Base-by-base conservation (phyloP, 148 eudicot species). In the Polygonum maritimum region DNA sequence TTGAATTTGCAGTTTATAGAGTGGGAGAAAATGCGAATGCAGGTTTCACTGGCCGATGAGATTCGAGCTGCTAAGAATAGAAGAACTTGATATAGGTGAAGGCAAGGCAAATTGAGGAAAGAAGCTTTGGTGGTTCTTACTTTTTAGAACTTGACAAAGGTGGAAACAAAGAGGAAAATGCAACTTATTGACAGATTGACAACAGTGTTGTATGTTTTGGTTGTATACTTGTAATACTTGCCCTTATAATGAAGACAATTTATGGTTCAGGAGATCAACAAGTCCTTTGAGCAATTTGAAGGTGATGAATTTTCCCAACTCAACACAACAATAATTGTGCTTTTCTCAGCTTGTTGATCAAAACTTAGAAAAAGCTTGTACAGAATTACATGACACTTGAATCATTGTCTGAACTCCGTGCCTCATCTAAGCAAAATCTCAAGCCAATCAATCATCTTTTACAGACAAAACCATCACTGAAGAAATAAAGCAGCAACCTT, bases 41-140 rank as follows among this genome's bases (percentile, higher is more conserved):
- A 82, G 65, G 74, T 86, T 75, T 90, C 98, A 33, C 91, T 94
- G 35, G 97, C 91, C 35, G 98, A 94, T 78, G 97, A 92, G 77
- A 94, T 94, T 72, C 91, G 80, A 74, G 88, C 87, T 77, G 94
- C 92, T 49, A 94, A 91, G 85, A 87, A 78, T 76, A 87, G 74
- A 82, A 85, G 90, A 80, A 26, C 31, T 26, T 26, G 31, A 26
- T 26, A 26, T 26, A 26, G 31, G 31, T 26, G 31, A 26, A 26
- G 31, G 31, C 31, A 26, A 26, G 31, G 31, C 31, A 26, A 26
- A 26, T 26, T 26, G 31, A 26, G 31, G 31, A 26, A 26, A 26
- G 31, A 26, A 26, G 31, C 31, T 26, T 26, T 26, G 31, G 31
- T 26, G 31, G 31, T 26, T 26, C 31, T 26, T 26, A 26, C 31